A percentile compares a stretch with the other conserved stretches of the same genome.
Evolutionary conservation across 257 asterid species (phyloP).

Genomic region (Nicotiana obtusifolia): DNA sequence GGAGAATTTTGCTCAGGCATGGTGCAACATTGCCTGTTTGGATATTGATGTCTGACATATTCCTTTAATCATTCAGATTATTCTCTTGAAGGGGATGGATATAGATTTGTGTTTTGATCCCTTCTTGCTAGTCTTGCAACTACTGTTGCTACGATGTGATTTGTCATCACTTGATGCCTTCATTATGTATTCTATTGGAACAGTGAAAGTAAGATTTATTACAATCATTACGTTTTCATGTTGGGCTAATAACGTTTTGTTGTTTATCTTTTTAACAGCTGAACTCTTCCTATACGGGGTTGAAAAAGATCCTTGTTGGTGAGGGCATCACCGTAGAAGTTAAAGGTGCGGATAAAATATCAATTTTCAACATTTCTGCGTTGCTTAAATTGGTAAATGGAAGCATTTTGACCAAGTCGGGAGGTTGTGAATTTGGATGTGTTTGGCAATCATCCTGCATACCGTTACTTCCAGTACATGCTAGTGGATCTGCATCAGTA

Average conservation of each 20-base stretch:
- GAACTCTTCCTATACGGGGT: conserved; percentile 45
- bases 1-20: neutral
- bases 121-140: neutral
- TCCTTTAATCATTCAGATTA: neutral
- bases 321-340: conserved; percentile 76
- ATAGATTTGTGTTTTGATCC: neutral
- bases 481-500: conserved; percentile 55
- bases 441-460: conserved; percentile 39
- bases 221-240: neutral
- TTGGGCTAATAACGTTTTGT: conserved; percentile 2
- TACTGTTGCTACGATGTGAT: neutral
- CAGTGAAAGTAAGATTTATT: neutral
- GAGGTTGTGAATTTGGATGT: conserved; percentile 17
- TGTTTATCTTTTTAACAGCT: conserved; percentile 32
- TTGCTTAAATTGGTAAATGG: conserved; percentile 23
- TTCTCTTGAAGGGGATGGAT: neutral
- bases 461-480: conserved; percentile 41
- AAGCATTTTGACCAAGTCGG: conserved; percentile 21
- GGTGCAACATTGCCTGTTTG: neutral
- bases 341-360: conserved; percentile 57
- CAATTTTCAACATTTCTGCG: conserved; percentile 35
- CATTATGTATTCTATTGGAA: neutral
- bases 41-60: neutral
- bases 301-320: conserved; percentile 56
- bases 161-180: neutral